These are phyloP conservation scores for Wickerhamiella qilinensis DNA, from an alignment of 805 yeast genomes.

Conservation along the genomic window DNA sequence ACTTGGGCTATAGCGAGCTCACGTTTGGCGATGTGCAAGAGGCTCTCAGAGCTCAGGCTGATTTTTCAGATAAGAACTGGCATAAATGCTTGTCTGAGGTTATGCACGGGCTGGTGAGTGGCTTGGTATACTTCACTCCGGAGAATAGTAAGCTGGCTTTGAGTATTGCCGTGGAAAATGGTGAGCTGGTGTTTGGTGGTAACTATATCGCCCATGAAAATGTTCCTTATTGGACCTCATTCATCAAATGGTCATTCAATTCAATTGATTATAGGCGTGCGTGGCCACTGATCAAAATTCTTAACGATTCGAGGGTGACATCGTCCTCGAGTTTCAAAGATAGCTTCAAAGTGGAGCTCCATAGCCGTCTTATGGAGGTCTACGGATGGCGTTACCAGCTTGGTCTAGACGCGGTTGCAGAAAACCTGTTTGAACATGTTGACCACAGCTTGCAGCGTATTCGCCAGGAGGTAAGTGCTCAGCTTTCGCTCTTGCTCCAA, in stretches of 20 bases:
- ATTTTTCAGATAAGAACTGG: conserved; percentile 51
- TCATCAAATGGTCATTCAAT: conserved; percentile 58
- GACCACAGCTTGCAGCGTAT: conserved; percentile 61
- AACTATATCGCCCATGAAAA: conserved; percentile 48
- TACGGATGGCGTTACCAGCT: conserved; percentile 38
- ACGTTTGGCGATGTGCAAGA: conserved; percentile 36
- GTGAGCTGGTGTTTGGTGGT: not conserved
- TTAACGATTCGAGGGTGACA: conserved; percentile 31
- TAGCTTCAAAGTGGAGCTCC: conserved; percentile 40
- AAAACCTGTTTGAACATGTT: conserved; percentile 30
- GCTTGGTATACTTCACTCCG: not conserved
- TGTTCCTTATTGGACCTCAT: conserved; percentile 54
- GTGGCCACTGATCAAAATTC: conserved; percentile 31
- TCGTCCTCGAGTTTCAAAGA: conserved; percentile 51
- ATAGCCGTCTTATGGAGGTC: conserved; percentile 35
- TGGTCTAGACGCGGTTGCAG: conserved; percentile 28
- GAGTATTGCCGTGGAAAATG: not conserved
- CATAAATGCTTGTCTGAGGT: conserved; percentile 66
- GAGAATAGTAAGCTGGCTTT: not conserved
- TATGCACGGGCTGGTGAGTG: conserved; percentile 11
- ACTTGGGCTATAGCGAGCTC: conserved; percentile 29
- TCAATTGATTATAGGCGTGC: conserved; percentile 43
- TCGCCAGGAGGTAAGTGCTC: conserved; percentile 47
- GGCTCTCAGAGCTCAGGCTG: conserved; percentile 34
- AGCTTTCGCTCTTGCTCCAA: conserved; percentile 33